Conservation (phyloP, 2,329 filamentous ascomycete species). For the Paraphoma sp. region DNA sequence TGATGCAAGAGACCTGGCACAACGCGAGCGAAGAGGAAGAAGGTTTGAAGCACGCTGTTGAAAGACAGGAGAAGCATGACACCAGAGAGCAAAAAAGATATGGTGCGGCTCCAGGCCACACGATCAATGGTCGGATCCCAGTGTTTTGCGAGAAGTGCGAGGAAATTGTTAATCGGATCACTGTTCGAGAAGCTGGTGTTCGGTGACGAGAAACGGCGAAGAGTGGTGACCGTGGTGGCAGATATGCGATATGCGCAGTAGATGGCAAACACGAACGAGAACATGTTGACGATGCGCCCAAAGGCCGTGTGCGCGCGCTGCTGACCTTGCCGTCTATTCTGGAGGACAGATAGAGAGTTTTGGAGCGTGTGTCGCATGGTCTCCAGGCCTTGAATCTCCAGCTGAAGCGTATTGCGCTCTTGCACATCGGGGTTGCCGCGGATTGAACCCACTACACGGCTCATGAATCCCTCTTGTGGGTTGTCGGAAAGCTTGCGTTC, state of each 20-base stretch:
- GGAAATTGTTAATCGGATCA: conserved; percentile 83
- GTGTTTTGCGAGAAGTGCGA: conserved; percentile 80
- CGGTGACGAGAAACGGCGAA: conserved; percentile 65
- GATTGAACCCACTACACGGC: conserved; percentile 75
- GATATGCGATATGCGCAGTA: conserved; percentile 87
- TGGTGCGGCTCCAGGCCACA: conserved; percentile 81
- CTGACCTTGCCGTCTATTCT: conserved; percentile 67
- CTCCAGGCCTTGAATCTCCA: conserved; percentile 81
- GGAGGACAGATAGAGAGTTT: conserved; percentile 68
- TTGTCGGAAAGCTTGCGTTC: conserved; percentile 67
- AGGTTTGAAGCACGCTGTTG: conserved; percentile 83
- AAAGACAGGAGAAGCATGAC: conserved; percentile 83
- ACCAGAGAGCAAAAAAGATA: conserved; percentile 82
- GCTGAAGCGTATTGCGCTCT: conserved; percentile 63
- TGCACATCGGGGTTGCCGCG: conserved; percentile 66
- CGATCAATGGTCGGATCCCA: conserved; percentile 85
- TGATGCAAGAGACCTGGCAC: conserved; percentile 74
- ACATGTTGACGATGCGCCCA: conserved; percentile 69
- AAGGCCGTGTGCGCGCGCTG: conserved; percentile 70
- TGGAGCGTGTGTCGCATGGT: conserved; percentile 78
- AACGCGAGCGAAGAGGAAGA: conserved; percentile 79
- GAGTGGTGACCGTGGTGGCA: conserved; percentile 72
- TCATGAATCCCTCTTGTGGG: conserved; percentile 67
- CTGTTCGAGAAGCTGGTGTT: conserved; percentile 67
- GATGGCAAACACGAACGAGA: conserved; percentile 72